Percentiles rank a stretch among this genome's conserved stretches.
These are phyloP conservation scores for Canavalia gladiata DNA, from an alignment of 306 rosid species.

Conservation along the genomic window DNA sequence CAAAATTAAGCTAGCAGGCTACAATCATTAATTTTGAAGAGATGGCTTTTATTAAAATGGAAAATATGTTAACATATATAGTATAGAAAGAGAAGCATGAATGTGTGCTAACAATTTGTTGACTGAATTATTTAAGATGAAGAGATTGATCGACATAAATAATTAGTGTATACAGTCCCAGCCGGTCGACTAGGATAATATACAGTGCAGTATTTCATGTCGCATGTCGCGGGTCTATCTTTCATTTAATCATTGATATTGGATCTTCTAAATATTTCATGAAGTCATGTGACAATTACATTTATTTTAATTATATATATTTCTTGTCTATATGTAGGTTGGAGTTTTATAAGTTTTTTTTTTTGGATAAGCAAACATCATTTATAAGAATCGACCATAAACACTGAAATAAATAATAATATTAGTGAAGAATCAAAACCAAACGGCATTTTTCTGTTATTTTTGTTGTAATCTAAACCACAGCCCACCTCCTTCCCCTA, in stretches of 20 bases:
- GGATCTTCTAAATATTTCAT: slow-evolving; percentile 48
- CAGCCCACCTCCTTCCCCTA: not conserved
- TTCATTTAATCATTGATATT: slow-evolving; percentile 37
- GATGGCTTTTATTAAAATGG: not conserved
- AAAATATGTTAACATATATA: not conserved
- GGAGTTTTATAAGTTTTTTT: not conserved
- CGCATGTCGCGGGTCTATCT: slow-evolving; percentile 6
- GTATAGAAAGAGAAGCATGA: not conserved
- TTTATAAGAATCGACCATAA: not conserved
- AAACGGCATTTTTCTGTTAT: slow-evolving; percentile 5
- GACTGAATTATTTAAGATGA: slow-evolving; percentile 21
- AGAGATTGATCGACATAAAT: slow-evolving; percentile 8
- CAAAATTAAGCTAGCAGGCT: not conserved
- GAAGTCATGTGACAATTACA: slow-evolving; percentile 59
- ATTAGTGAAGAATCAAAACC: not conserved
- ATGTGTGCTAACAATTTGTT: slow-evolving; percentile 37
- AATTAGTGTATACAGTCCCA: slow-evolving; percentile 11
- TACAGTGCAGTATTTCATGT: slow-evolving; percentile 31
- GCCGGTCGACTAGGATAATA: slow-evolving; percentile 39
- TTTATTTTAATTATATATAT: slow-evolving; percentile 27
- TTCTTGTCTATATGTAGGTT: not conserved
- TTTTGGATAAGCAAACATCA: too few species aligned
- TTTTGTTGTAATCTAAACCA: not conserved
- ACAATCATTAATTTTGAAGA: not conserved
- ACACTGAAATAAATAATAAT: not conserved